Percentiles rank a stretch among this genome's conserved stretches.
Evolutionary conservation across 2,329 filamentous ascomycete species (phyloP).

Genomic region (Didymella sp.): DNA sequence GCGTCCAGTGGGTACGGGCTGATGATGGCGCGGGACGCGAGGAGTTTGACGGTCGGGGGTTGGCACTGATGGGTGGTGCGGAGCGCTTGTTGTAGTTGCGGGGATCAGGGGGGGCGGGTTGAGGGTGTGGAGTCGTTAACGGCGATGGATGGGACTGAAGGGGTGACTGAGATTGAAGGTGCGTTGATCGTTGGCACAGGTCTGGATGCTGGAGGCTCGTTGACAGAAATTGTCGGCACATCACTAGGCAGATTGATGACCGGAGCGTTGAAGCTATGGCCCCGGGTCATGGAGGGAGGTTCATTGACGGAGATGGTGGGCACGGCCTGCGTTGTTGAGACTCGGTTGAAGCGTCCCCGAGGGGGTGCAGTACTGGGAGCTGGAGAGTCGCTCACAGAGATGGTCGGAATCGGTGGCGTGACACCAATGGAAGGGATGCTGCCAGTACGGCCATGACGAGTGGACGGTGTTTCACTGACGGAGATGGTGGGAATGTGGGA

Average conservation of each 20-base stretch:
- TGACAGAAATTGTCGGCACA: constrained; percentile 29
- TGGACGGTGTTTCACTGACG: constrained; percentile 33
- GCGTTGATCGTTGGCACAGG: constrained; percentile 23
- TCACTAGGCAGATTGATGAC: constrained; percentile 27
- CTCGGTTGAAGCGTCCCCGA: constrained; percentile 8
- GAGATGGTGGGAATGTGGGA: constrained; percentile 26
- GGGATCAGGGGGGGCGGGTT: constrained; percentile 57
- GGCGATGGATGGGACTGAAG: constrained; percentile 39
- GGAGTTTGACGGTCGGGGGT: background rate
- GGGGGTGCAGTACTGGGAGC: constrained; percentile 7
- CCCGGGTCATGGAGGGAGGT: constrained; percentile 21
- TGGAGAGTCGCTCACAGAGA: constrained; percentile 33
- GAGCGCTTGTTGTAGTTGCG: constrained; percentile 52
- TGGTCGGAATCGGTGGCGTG: constrained; percentile 34
- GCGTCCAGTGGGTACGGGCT: constrained; percentile 55
- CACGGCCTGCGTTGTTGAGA: constrained; percentile 29
- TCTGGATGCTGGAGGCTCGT: constrained; percentile 22
- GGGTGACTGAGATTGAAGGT: constrained; percentile 35
- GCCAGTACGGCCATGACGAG: constrained; percentile 24
- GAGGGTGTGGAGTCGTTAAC: constrained; percentile 39
- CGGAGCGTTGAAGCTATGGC: constrained; percentile 30
- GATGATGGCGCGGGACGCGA: constrained; percentile 26
- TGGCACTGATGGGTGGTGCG: background rate
- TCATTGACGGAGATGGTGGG: constrained; percentile 41
- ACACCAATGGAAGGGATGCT: constrained; percentile 30